Evolutionary conservation across 768 basidiomycete species (phyloP), one percentile per base, ranked within the genome.

Genomic region (Podaxis sp.): DNA sequence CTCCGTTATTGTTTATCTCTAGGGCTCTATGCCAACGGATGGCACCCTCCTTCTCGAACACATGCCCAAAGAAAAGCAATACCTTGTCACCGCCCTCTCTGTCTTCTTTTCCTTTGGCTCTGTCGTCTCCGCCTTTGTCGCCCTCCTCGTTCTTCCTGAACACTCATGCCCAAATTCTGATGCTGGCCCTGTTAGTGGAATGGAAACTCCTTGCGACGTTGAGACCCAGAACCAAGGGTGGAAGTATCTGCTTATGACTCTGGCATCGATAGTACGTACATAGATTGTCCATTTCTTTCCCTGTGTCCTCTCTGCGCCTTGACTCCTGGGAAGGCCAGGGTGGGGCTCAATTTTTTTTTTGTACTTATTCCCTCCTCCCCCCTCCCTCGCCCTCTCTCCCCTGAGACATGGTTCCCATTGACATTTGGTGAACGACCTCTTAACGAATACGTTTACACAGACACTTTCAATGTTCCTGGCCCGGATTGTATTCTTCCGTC

Each of bases 21-120:
- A 95, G 93, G 90, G 95, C 44, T 89, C 93, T 48, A 96, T 98
- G 94, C 96, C 96, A 0, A 99, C 96, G 0, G 96, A 98, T 67
- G 95, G 96, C 5, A 98, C 95, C 0, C 85, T 96, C 3, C 83
- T 95, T 24, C 81, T 95, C 8, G 96, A 99, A 69, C 95, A 97
- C 68, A 87, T 98, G 80, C 96, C 96, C 2, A 87, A 89, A 66
- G 85, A 85, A n/a, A 94, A 95, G 66, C 88, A 95, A 69, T 95
- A 96, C 72, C 84, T 99, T 33, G 88, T 98, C 58, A 96, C 94
- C 0, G 90, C 89, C 0, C 83, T 97, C 24, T 95, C 94, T 3
- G 85, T 95, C n/a, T 99, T 98, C 79, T 98, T 98, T 80, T 95
- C 94, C 5, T 75, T 97, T 41, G 96, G 96, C 51, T 88, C 96